Evolutionary conservation across 2,329 filamentous ascomycete species (phyloP).

Genomic region (Pseudogymnoascus sp.): DNA sequence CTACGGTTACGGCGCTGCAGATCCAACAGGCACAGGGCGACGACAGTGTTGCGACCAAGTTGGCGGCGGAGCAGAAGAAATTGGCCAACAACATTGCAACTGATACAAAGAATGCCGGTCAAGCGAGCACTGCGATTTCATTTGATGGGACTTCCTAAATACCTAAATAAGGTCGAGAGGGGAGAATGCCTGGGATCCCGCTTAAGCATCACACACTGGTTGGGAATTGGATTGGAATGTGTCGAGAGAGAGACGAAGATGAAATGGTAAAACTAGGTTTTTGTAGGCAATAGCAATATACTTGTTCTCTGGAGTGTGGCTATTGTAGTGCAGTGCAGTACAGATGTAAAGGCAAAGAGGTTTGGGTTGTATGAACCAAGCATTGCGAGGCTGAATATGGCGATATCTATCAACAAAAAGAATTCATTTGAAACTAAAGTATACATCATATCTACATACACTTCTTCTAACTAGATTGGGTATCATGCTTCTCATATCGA

Average conservation of each 20-base stretch:
- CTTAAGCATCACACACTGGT: not conserved
- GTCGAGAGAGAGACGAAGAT: not conserved
- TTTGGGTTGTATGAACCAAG: not conserved
- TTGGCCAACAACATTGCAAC: slow-evolving; percentile 45
- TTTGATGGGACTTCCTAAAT: slow-evolving; percentile 28
- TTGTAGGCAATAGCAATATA: not conserved
- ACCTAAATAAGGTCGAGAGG: not conserved
- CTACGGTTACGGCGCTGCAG: slow-evolving; percentile 43
- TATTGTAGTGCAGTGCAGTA: not conserved
- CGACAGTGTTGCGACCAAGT: slow-evolving; percentile 35
- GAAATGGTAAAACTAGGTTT: not conserved
- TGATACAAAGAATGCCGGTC: slow-evolving; percentile 41
- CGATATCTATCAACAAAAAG: too few species aligned
- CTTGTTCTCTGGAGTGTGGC: not conserved
- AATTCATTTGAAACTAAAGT: not conserved
- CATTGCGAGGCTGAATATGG: not conserved
- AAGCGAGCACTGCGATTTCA: slow-evolving; percentile 34
- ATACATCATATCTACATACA: not conserved
- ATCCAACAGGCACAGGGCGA: slow-evolving; percentile 44
- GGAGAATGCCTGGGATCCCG: not conserved
- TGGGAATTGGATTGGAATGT: not conserved
- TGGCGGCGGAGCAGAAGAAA: slow-evolving; percentile 43
- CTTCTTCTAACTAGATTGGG: slow-evolving; percentile 2
- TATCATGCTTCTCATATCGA: not conserved
- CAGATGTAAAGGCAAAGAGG: not conserved